phyloP scores from a whole-genome alignment of 2,329 filamentous ascomycete species.

The Colletotrichum camelliae region DNA sequence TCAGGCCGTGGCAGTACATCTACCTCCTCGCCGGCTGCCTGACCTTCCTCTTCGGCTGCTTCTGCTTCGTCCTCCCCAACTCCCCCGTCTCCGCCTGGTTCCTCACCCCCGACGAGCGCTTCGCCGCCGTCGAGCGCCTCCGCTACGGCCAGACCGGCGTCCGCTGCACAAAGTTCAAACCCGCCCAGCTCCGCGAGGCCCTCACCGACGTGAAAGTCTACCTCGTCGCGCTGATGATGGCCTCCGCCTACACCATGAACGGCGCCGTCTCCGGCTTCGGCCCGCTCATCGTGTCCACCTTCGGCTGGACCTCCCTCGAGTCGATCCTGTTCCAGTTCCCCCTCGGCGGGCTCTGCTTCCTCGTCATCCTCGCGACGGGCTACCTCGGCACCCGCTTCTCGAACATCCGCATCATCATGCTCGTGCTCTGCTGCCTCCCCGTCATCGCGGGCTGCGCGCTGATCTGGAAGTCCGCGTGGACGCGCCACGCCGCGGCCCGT shows the following conservation, averaged over 20 bases:
- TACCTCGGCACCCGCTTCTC: constrained; percentile 64
- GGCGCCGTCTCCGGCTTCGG: constrained; percentile 75
- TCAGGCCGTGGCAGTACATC: constrained; percentile 73
- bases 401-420: constrained; percentile 69
- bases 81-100: constrained; percentile 75
- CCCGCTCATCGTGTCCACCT: constrained; percentile 74
- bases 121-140: constrained; percentile 69
- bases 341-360: constrained; percentile 70
- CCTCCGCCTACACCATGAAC: constrained; percentile 73
- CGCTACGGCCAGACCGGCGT: constrained; percentile 68
- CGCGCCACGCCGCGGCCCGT: constrained; percentile 70
- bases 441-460: constrained; percentile 77
- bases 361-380: constrained; percentile 70
- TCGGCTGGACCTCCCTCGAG: constrained; percentile 67
- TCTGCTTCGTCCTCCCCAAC: constrained; percentile 70
- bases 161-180: constrained; percentile 65
- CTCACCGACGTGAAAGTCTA: constrained; percentile 66
- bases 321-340: constrained; percentile 79
- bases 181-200: constrained; percentile 62
- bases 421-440: constrained; percentile 71
- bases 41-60: constrained; percentile 68
- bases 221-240: constrained; percentile 72
- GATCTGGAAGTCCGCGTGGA: constrained; percentile 75
- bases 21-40: constrained; percentile 69
- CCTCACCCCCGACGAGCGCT: constrained; percentile 63